Percentiles rank a stretch among this genome's conserved stretches.
These are phyloP conservation scores for Gymnopus androsaceus DNA, from an alignment of 1,284 basidiomycete genomes.

Conservation along the genomic window DNA sequence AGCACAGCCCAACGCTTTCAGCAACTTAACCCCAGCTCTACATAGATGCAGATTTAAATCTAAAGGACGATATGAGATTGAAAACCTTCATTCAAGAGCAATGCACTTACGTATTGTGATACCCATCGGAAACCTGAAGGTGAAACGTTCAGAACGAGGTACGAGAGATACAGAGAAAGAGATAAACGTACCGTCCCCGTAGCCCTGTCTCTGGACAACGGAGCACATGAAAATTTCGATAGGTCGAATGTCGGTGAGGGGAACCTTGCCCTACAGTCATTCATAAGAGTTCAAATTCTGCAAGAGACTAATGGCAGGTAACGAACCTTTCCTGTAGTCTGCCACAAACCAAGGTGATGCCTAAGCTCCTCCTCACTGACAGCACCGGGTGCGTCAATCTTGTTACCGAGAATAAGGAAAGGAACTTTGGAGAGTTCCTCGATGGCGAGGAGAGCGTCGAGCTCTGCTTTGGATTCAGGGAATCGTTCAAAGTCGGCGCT, in stretches of 20 bases:
- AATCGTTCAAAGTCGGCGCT: slow-evolving; percentile 96
- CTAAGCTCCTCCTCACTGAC: slow-evolving; percentile 98
- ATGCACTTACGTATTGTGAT: slow-evolving; percentile 18
- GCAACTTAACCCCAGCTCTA: neutral
- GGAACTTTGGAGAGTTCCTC: slow-evolving; percentile 95
- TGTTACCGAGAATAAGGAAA: slow-evolving; percentile 98
- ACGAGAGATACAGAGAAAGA: neutral
- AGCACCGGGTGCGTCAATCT: slow-evolving; percentile 98
- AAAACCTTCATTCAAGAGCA: neutral
- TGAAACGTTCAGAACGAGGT: neutral
- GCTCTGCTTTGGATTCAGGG: slow-evolving; percentile 93
- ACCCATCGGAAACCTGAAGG: slow-evolving; percentile 18
- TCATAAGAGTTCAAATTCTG: slow-evolving; percentile 2
- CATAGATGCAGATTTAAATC: slow-evolving; percentile 10
- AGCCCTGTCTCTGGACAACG: slow-evolving; percentile 98
- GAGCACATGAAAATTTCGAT: slow-evolving; percentile 99
- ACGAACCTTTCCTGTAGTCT: slow-evolving; percentile 96
- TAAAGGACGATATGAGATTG: slow-evolving; percentile 5
- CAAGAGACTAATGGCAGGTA: neutral
- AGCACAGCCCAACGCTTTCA: neutral
- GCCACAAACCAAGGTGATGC: slow-evolving; percentile 93
- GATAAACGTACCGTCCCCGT: slow-evolving; percentile 80
- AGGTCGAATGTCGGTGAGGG: slow-evolving; percentile 94
- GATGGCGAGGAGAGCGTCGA: slow-evolving; percentile 93
- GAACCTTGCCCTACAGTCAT: slow-evolving; percentile 84